phyloP scores from a whole-genome alignment of 1,284 basidiomycete species.

The Ganoderma multipileum region DNA sequence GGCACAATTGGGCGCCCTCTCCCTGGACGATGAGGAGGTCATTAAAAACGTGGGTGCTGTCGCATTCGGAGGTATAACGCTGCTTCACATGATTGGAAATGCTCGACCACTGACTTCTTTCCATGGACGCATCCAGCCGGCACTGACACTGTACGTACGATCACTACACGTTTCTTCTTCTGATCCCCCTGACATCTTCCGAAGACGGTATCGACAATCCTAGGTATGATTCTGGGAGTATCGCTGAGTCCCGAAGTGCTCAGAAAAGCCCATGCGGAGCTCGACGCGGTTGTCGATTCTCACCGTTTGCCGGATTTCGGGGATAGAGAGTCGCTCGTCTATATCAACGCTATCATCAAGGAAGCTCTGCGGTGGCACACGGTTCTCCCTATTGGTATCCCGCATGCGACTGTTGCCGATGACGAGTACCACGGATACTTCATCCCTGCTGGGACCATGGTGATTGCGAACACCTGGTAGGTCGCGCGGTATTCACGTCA shows the following conservation, averaged over 20 bases:
- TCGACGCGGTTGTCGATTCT: conserved; percentile 38
- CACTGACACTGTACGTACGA: conserved; percentile 20
- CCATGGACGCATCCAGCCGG: conserved; percentile 8
- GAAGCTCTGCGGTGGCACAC: too few species aligned
- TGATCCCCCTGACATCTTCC: neutral
- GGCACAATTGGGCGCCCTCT: neutral
- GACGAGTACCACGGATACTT: too few species aligned
- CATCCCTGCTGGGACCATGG: too few species aligned
- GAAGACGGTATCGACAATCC: conserved; percentile 32
- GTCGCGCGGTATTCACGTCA: too few species aligned
- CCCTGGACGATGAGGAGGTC: conserved; percentile 1
- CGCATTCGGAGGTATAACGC: conserved; percentile 15
- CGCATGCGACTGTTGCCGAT: too few species aligned
- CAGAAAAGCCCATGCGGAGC: conserved; percentile 38
- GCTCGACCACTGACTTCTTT: neutral
- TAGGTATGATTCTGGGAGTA: conserved; percentile 31
- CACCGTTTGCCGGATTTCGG: conserved; percentile 32
- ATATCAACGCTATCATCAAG: conserved; percentile 19
- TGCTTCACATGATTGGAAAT: neutral
- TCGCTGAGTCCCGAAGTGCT: conserved; percentile 34
- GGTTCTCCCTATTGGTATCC: too few species aligned
- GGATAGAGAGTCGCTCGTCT: conserved; percentile 27
- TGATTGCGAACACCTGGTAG: too few species aligned
- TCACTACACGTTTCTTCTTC: neutral
- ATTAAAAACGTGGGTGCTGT: conserved; percentile 15